phyloP scores from a whole-genome alignment of 2,329 filamentous ascomycete species.

The Penicillium nordicum region DNA sequence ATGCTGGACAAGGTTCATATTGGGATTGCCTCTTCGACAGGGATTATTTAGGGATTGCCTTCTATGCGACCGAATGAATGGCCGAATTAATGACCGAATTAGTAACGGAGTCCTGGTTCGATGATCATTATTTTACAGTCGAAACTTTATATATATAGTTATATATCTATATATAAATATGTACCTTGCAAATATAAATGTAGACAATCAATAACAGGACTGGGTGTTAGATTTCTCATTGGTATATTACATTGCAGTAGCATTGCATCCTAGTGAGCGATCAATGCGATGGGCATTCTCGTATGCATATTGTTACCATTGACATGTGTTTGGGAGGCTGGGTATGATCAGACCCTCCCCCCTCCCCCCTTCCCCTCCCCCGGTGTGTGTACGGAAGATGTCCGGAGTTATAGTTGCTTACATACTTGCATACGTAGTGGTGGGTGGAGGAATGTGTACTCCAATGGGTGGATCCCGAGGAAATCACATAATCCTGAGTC shows the following conservation, averaged over 20 bases:
- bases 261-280: background rate
- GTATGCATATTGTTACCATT: background rate
- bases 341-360: constrained; percentile 1
- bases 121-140: background rate
- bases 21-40: background rate
- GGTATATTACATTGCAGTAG: background rate
- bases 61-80: background rate
- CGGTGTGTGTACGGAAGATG: background rate
- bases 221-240: background rate
- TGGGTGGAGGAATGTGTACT: background rate
- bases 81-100: background rate
- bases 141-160: background rate
- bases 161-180: background rate
- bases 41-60: background rate
- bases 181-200: background rate
- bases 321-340: background rate
- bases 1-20: background rate
- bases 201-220: background rate
- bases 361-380: background rate
- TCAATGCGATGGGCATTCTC: background rate
- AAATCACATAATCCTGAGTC: background rate
- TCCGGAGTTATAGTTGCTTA: background rate
- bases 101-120: background rate
- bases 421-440: background rate
- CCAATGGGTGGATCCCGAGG: background rate